These are phyloP conservation scores for Bipolaris sorokiniana DNA, from an alignment of 2,329 filamentous ascomycete species.

Conservation along the genomic window DNA sequence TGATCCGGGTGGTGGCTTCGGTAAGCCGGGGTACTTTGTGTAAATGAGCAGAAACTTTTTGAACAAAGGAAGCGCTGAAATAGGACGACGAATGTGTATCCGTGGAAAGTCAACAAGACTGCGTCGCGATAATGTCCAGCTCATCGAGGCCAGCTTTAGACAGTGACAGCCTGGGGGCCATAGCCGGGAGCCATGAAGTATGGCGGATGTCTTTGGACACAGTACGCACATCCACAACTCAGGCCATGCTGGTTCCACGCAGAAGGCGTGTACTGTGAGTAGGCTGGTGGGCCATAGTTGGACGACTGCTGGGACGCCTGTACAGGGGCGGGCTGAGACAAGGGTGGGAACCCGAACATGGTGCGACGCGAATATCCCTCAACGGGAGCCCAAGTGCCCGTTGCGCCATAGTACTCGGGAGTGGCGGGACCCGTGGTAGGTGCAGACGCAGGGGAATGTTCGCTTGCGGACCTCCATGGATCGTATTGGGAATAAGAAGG, in stretches of 20 bases:
- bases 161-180: constrained; percentile 49
- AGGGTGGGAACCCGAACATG: constrained; percentile 50
- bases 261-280: constrained; percentile 46
- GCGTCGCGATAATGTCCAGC: constrained; percentile 3
- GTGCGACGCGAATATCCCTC: constrained; percentile 52
- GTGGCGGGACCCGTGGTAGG: constrained; percentile 61
- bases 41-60: constrained; percentile 41
- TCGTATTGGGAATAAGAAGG: constrained; percentile 49
- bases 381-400: constrained; percentile 56
- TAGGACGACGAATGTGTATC: constrained; percentile 36
- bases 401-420: constrained; percentile 59
- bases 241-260: constrained; percentile 48
- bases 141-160: constrained; percentile 19
- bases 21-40: constrained; percentile 19
- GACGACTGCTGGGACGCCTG: constrained; percentile 54
- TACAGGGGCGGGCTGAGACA: constrained; percentile 42
- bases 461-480: constrained; percentile 52
- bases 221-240: constrained; percentile 49
- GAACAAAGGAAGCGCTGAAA: constrained; percentile 42
- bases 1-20: constrained; percentile 16
- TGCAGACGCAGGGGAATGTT: constrained; percentile 60
- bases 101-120: constrained; percentile 18
- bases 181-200: constrained; percentile 50
- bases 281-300: constrained; percentile 45
- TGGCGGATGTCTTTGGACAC: constrained; percentile 45